A percentile compares a stretch with the other conserved stretches of the same genome.
phyloP scores from a whole-genome alignment of 2,329 filamentous ascomycete species.

The Diaporthe citriasiana region DNA sequence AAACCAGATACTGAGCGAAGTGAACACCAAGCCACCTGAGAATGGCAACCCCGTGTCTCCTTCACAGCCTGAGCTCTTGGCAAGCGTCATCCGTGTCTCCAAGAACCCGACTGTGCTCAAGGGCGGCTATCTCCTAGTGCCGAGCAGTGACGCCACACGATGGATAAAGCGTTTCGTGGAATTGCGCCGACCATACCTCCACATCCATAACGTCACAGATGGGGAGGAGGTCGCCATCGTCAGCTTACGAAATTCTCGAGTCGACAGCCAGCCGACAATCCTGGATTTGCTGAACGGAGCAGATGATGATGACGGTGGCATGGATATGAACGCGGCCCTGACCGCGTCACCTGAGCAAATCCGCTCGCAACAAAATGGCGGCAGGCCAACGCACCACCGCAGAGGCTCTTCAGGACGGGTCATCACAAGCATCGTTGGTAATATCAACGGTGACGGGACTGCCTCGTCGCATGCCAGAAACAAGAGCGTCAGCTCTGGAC shows the following conservation, averaged over 20 bases:
- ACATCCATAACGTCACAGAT: constrained; percentile 86
- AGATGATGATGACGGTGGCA: constrained; percentile 44
- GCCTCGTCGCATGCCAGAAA: constrained; percentile 33
- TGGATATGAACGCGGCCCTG: constrained; percentile 45
- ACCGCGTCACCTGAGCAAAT: constrained; percentile 38
- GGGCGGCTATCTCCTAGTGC: constrained; percentile 88
- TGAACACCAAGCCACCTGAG: constrained; percentile 77
- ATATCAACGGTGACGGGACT: constrained; percentile 39
- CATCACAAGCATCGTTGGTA: constrained; percentile 68
- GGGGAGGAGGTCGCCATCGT: constrained; percentile 93
- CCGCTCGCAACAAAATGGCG: constrained; percentile 47
- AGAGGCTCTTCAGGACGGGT: constrained; percentile 65
- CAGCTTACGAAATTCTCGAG: constrained; percentile 88
- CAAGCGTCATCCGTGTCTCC: constrained; percentile 81
- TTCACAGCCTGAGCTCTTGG: constrained; percentile 75
- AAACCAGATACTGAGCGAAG: constrained; percentile 67
- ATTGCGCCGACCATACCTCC: constrained; percentile 89
- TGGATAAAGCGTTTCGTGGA: constrained; percentile 97
- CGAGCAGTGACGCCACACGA: constrained; percentile 82
- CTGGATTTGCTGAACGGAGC: constrained; percentile 76
- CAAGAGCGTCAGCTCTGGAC: constrained; percentile 54
- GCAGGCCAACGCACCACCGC: constrained; percentile 62
- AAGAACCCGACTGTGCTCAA: constrained; percentile 89
- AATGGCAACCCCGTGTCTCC: constrained; percentile 68
- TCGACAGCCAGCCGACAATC: constrained; percentile 93